These are phyloP conservation scores for Kazachstania bromeliacearum DNA, from an alignment of 805 yeast species.

Conservation along the genomic window DNA sequence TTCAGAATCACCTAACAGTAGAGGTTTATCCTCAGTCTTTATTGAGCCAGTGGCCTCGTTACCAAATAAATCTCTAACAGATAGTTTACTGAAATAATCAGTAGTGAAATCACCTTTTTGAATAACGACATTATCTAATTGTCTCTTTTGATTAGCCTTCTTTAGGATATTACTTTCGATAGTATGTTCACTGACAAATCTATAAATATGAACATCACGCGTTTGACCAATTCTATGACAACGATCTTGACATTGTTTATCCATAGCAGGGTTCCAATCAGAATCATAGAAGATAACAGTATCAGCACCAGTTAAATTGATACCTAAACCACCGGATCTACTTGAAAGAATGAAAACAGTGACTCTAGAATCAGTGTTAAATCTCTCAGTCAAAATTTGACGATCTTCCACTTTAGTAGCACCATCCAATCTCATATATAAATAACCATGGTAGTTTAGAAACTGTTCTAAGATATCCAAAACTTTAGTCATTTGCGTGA, in stretches of 20 bases:
- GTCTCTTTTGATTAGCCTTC: conserved; percentile 91
- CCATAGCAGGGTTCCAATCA: conserved; percentile 99
- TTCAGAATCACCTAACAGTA: conserved; percentile 26
- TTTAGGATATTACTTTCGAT: conserved; percentile 90
- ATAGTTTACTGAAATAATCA: conserved; percentile 81
- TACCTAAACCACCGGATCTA: conserved; percentile 97
- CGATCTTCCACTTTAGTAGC: conserved; percentile 96
- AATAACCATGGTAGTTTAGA: conserved; percentile 85
- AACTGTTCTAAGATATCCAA: conserved; percentile 89
- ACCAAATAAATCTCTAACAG: conserved; percentile 78
- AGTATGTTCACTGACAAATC: conserved; percentile 92
- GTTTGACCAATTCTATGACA: conserved; percentile 99
- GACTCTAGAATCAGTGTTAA: conserved; percentile 74
- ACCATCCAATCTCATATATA: conserved; percentile 93
- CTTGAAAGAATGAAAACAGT: conserved; percentile 90
- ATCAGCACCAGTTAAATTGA: conserved; percentile 95
- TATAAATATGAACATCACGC: conserved; percentile 92
- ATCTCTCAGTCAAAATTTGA: conserved; percentile 85
- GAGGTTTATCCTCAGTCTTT: conserved; percentile 30
- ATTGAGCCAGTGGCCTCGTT: conserved; percentile 29
- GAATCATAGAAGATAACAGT: conserved; percentile 97
- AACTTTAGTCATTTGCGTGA: conserved; percentile 97
- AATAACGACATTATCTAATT: conserved; percentile 86
- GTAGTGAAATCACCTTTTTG: conserved; percentile 98
- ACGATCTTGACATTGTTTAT: conserved; percentile 97